Percentiles rank a stretch among this genome's conserved stretches.
These are phyloP conservation scores for Fusarium piperis DNA, from an alignment of 2,329 filamentous ascomycete genomes.

Conservation along the genomic window DNA sequence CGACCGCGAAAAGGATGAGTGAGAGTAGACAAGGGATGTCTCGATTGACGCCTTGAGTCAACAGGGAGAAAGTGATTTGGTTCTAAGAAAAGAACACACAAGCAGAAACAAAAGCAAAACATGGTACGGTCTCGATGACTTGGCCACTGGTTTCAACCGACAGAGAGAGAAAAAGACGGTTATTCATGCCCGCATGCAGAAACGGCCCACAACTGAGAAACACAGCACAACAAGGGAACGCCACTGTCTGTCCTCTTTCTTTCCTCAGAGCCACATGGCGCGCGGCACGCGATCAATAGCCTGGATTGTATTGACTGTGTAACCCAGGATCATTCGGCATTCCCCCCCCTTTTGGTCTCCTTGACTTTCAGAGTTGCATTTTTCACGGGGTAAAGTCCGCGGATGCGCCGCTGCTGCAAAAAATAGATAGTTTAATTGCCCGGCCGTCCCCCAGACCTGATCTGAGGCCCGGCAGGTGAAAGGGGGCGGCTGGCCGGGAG, in stretches of 20 bases:
- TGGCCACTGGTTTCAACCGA: slow-evolving; percentile 7
- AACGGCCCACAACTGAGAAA: slow-evolving; percentile 18
- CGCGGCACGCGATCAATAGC: slow-evolving; percentile 38
- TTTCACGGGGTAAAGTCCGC: background rate
- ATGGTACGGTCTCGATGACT: background rate
- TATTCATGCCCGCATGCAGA: slow-evolving; percentile 4
- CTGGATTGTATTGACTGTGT: slow-evolving; percentile 7
- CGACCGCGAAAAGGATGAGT: background rate
- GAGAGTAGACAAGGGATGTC: slow-evolving; percentile 21
- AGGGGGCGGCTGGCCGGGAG: background rate
- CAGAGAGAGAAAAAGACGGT: background rate
- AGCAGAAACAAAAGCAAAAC: background rate
- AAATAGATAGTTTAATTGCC: background rate
- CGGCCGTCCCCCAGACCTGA: background rate
- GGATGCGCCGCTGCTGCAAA: background rate
- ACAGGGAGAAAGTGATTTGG: slow-evolving; percentile 12
- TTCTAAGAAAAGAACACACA: background rate
- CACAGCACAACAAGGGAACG: background rate
- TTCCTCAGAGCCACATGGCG: slow-evolving; percentile 5
- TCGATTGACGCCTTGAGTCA: slow-evolving; percentile 19
- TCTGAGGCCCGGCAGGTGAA: background rate
- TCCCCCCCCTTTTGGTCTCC: slow-evolving; percentile 20
- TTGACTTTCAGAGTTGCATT: background rate
- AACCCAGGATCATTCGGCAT: background rate
- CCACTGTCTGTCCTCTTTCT: slow-evolving; percentile 2